Evolutionary conservation across 805 yeast species (phyloP), one percentile per base, ranked within the genome.

Genomic region (Wickerhamiella bombiphila): DNA sequence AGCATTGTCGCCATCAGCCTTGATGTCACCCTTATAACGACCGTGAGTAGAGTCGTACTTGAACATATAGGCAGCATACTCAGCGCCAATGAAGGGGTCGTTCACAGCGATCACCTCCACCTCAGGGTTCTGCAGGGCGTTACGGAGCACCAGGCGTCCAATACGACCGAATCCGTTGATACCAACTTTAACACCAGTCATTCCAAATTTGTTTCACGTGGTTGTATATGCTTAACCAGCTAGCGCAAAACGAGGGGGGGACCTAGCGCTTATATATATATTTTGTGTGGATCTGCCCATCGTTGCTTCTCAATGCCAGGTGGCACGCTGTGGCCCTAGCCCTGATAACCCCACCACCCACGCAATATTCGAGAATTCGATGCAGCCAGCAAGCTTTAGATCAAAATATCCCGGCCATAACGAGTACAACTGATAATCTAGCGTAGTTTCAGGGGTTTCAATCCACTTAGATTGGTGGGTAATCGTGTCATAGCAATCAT

Each of bases 21-120:
- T 44, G 46, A 82, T 93, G 44, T 67, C 73, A 57, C 94, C 94
- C 57, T 67, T 63, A 77, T 63, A 83, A 59, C 67, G 69, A 57
- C 94, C 93, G 70, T 82, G 94, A 50, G 93, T 82, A 44, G 94
- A 80, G 66, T 82, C 94, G 67, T 81, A 82, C 71, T 82, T 83
- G 80, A 82, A 81, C 83, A 82, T 75, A 74, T 82, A 82, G 48
- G 94, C 80, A 57, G 94, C 94, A 65, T 82, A 82, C 52, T 82
- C 93, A 44, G 91, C 71, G 46, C 74, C 74, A 56, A 82, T 83
- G 71, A 80, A 82, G 46, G 94, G 94, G 64, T 83, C 91, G 64
- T 83, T 83, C 72, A 83, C 68, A 50, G 93, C 93, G 48, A 80
- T 81, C 48, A 83, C 78, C 54, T 79, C 71, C 56, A 83, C 76